These are phyloP conservation scores for Aureobasidium sp. DNA, from an alignment of 2,329 filamentous ascomycete genomes.

Conservation along the genomic window DNA sequence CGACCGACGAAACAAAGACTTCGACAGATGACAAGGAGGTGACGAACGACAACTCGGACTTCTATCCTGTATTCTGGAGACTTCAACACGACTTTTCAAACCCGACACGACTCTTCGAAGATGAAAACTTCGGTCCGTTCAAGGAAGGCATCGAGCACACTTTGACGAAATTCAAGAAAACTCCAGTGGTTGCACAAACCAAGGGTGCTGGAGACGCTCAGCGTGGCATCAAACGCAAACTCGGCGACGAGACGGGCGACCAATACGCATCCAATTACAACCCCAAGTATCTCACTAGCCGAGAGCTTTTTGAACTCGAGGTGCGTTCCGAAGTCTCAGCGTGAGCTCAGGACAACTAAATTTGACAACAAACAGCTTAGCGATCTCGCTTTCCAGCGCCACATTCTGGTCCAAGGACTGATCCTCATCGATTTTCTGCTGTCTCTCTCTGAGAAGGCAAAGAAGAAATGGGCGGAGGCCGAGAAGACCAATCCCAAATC, in stretches of 20 bases:
- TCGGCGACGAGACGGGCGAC: constrained; percentile 42
- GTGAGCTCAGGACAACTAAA: background rate
- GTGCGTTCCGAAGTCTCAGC: constrained; percentile 47
- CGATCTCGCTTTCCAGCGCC: constrained; percentile 86
- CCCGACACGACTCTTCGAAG: constrained; percentile 67
- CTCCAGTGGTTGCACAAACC: constrained; percentile 61
- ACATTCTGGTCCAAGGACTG: constrained; percentile 89
- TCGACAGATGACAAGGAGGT: constrained; percentile 36
- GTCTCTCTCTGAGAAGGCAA: constrained; percentile 76
- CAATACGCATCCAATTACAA: constrained; percentile 72
- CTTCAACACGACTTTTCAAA: constrained; percentile 88
- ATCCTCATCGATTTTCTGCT: constrained; percentile 93
- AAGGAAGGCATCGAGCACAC: constrained; percentile 57
- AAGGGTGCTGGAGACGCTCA: constrained; percentile 58
- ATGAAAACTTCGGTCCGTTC: constrained; percentile 59
- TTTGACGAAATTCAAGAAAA: constrained; percentile 66
- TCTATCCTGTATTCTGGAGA: constrained; percentile 93
- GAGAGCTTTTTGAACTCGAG: constrained; percentile 92
- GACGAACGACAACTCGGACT: constrained; percentile 55
- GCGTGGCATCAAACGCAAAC: constrained; percentile 64
- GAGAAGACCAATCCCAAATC: constrained; percentile 32
- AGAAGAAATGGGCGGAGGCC: constrained; percentile 65
- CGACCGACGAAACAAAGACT: constrained; percentile 22
- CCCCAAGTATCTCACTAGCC: constrained; percentile 96
- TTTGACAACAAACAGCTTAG: constrained; percentile 56